These are phyloP conservation scores for Pholiota molesta DNA, from an alignment of 768 basidiomycete genomes.

Conservation along the genomic window DNA sequence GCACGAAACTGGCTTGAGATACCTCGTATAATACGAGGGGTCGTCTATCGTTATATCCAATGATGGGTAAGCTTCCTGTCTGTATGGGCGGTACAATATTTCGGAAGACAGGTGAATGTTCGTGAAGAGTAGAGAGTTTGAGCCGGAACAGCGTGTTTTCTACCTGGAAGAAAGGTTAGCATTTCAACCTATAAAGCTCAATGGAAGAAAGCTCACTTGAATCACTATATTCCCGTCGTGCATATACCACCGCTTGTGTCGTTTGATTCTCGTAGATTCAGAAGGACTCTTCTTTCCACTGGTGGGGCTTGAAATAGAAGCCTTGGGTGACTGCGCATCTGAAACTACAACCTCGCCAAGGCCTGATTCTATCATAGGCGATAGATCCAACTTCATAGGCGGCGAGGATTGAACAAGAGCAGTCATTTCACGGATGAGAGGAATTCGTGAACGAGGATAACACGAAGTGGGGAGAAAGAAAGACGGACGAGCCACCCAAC, in stretches of 20 bases:
- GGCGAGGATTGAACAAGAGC: not conserved
- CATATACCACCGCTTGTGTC: constrained; percentile 33
- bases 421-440: not conserved
- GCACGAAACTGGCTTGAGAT: constrained; percentile 49
- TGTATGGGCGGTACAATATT: constrained; percentile 36
- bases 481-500: not conserved
- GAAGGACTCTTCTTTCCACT: constrained; percentile 6
- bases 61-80: constrained; percentile 24
- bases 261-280: constrained; percentile 13
- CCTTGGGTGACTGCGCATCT: not conserved
- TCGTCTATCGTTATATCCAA: constrained; percentile 30
- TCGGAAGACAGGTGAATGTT: constrained; percentile 36
- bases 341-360: not conserved
- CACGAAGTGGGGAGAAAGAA: not conserved
- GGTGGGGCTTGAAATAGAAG: not conserved
- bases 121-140: constrained; percentile 46
- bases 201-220: constrained; percentile 23
- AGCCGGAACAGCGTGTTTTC: constrained; percentile 55
- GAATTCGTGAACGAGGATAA: not conserved
- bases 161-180: constrained; percentile 38
- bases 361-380: not conserved
- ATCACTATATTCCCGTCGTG: constrained; percentile 35
- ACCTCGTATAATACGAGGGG: constrained; percentile 50
- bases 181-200: not conserved
- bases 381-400: not conserved